phyloP scores from a whole-genome alignment of 164 flowering plant genomes.

The Nymphaea colorata region DNA sequence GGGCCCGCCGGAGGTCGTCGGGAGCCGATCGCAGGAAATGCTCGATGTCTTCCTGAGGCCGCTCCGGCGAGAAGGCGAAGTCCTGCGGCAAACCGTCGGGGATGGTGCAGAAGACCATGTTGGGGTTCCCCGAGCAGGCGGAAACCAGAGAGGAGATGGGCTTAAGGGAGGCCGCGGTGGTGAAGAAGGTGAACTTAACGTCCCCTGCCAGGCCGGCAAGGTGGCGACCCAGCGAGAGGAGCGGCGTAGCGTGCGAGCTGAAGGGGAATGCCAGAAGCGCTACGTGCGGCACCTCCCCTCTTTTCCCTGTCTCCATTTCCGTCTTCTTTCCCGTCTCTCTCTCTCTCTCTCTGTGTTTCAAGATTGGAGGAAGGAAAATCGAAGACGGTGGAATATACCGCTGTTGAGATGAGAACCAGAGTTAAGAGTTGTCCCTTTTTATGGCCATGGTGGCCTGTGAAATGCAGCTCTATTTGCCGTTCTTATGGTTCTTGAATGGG shows the following conservation, averaged over 20 bases:
- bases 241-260: constrained; percentile 37
- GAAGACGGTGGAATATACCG: too few relatives aligned
- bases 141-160: background rate
- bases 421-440: too few relatives aligned
- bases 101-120: constrained; percentile 17
- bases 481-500: too few relatives aligned
- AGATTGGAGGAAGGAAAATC: too few relatives aligned
- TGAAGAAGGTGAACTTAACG: constrained; percentile 42
- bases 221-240: constrained; percentile 21
- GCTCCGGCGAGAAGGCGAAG: constrained; percentile 8
- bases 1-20: constrained; percentile 9
- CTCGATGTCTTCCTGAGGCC: constrained; percentile 16
- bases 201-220: constrained; percentile 27
- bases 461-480: too few relatives aligned
- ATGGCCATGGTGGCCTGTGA: too few relatives aligned
- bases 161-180: constrained; percentile 10
- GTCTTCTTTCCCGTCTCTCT: background rate
- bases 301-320: background rate
- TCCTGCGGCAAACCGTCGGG: constrained; percentile 25
- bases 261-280: constrained; percentile 13
- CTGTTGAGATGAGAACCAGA: too few relatives aligned
- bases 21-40: constrained; percentile 27
- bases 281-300: background rate
- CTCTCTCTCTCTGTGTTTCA: background rate
- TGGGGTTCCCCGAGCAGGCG: background rate